These are phyloP conservation scores for Epichloe scottii DNA, from an alignment of 2,329 filamentous ascomycete species.

Conservation along the genomic window DNA sequence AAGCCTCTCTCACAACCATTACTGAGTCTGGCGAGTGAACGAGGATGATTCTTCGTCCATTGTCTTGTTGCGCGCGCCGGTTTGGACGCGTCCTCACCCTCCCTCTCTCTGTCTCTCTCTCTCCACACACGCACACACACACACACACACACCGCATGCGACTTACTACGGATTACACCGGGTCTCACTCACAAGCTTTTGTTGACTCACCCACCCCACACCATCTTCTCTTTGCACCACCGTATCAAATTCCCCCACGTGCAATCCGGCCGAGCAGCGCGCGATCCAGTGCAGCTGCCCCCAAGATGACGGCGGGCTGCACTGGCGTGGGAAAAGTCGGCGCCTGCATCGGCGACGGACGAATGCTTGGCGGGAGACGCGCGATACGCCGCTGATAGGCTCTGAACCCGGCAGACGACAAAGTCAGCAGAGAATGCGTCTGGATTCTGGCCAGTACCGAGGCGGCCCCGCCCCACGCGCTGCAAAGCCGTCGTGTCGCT, in stretches of 20 bases:
- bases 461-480: slow-evolving; percentile 1
- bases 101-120: too few species aligned
- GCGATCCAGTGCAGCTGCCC: neutral
- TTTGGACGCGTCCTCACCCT: neutral
- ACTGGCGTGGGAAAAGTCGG: neutral
- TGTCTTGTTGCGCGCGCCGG: neutral
- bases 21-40: slow-evolving; percentile 26
- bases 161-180: neutral
- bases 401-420: neutral
- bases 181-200: slow-evolving; percentile 1
- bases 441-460: slow-evolving; percentile 1
- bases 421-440: neutral
- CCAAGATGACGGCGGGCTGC: neutral
- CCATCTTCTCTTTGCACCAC: neutral
- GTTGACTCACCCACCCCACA: neutral
- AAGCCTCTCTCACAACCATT: slow-evolving; percentile 40
- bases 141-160: neutral
- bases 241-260: neutral
- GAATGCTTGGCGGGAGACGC: neutral
- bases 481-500: neutral
- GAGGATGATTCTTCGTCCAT: neutral
- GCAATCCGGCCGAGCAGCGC: neutral
- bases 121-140: too few species aligned
- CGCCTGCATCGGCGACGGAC: neutral
- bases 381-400: neutral